phyloP scores from a whole-genome alignment of 2,329 filamentous ascomycete genomes.

The Aspergillus tamarii region DNA sequence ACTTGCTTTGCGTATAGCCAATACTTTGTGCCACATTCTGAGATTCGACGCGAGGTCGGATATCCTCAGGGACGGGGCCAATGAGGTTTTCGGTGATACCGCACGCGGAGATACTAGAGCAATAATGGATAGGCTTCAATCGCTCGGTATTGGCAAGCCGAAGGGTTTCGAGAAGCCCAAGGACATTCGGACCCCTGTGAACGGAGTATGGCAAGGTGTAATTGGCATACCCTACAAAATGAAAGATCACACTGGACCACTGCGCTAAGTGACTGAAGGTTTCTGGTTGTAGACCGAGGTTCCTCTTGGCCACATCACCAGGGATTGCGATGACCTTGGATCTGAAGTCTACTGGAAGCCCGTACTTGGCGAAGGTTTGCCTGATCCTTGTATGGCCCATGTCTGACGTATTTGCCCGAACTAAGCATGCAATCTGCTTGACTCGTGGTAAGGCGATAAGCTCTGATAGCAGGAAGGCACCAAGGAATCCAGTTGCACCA shows the following conservation, averaged over 20 bases:
- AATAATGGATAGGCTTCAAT: constrained; percentile 23
- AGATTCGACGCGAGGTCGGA: constrained; percentile 6
- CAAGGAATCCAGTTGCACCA: constrained; percentile 20
- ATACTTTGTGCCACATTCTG: constrained; percentile 9
- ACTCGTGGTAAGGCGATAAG: constrained; percentile 12
- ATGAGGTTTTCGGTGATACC: constrained; percentile 13
- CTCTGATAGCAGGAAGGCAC: constrained; percentile 15
- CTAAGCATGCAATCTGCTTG: constrained; percentile 19
- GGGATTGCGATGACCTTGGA: constrained; percentile 13
- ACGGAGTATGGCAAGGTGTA: constrained; percentile 17
- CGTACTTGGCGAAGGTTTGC: constrained; percentile 11
- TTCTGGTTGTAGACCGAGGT: constrained; percentile 8
- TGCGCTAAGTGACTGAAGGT: constrained; percentile 9
- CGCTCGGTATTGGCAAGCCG: constrained; percentile 17
- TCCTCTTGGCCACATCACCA: constrained; percentile 6
- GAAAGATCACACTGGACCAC: constrained; percentile 19
- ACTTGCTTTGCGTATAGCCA: constrained; percentile 26
- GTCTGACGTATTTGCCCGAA: constrained; percentile 12
- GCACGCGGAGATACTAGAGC: constrained; percentile 23
- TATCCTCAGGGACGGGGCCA: constrained; percentile 12
- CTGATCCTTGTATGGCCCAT: constrained; percentile 13
- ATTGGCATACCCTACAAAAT: constrained; percentile 17
- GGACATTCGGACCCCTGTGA: constrained; percentile 16
- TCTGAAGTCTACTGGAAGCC: not conserved
- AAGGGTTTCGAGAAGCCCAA: constrained; percentile 10